Base-by-base conservation (phyloP, 768 basidiomycete genomes). In the Cystofilobasidium bisporidii region DNA sequence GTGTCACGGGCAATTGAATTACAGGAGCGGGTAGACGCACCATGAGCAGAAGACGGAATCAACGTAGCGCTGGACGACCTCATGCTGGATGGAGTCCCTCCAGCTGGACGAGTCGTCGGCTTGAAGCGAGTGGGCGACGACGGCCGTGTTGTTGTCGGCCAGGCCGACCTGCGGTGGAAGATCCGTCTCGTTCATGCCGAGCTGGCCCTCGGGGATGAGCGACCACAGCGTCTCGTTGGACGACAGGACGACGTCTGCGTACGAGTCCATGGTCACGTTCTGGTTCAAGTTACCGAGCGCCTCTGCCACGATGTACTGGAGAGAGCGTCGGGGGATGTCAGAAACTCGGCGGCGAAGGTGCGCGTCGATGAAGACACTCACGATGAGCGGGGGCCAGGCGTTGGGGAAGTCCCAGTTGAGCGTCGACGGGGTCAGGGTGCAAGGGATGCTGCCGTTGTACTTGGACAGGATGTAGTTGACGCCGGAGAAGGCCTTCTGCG, bases 11-110 rank as follows among this genome's bases (percentile, higher is more conserved):
- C n/a, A n/a, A n/a, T n/a, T n/a, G n/a, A n/a, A n/a, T n/a, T n/a
- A n/a, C n/a, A 47, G 43, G 59, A 55, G n/a, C n/a, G n/a, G n/a
- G 40, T 40, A 20, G 28, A 58, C 70, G 55, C 72, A 89, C 92
- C 93, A 97, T 71, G 88, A 90, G 77, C 93, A 96, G 70, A 94
- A 81, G 1, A 84, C 84, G 70, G 89, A 87, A 32, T 86, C 80
- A 72, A 88, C 80, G 76, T 92, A 94, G 45, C 93, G 82, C 74
- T 94, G 93, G 11, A 87, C 89, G 69, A 92, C 79, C 74, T 89
- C 84, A 15, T 81, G 81, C 15, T 72, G 70, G 0, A 78, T 81
- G 4, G 81, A 81, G 69, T 84, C 88, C 12, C 87, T 86, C 26
- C 88, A 87, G 71, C 87, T 87, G 0, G 82, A 81, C 0, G 81